phyloP scores from a whole-genome alignment of 75 land plant species.

The Sequoia sempervirens region DNA sequence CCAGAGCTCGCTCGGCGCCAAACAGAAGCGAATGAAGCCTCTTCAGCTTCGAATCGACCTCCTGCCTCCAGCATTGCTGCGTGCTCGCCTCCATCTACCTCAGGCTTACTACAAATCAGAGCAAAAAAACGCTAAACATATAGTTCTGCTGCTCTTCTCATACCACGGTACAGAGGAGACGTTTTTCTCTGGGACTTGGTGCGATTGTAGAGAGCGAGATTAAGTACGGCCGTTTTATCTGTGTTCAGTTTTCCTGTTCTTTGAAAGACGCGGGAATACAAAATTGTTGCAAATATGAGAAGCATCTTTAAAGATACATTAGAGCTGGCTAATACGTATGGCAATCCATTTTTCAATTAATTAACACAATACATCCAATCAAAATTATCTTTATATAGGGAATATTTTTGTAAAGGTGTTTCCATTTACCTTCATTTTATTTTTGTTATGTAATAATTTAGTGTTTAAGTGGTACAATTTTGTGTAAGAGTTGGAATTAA shows the following conservation, averaged over 20 bases:
- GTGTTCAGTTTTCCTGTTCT: neutral
- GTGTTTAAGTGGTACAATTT: no score
- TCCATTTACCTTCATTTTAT: no score
- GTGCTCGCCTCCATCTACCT: neutral
- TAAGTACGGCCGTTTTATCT: neutral
- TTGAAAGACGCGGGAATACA: neutral
- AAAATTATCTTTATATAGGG: no score
- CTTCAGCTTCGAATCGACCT: constrained; percentile 52
- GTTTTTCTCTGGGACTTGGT: neutral
- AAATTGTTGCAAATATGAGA: no score
- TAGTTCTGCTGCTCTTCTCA: neutral
- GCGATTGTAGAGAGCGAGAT: neutral
- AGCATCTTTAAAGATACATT: no score
- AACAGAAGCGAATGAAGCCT: constrained; percentile 89
- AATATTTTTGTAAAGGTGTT: no score
- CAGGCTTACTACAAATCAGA: neutral
- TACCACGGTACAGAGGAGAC: neutral
- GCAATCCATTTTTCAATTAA: no score
- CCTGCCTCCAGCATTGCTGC: constrained; percentile 40
- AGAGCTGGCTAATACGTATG: no score
- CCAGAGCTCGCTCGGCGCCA: constrained; percentile 68
- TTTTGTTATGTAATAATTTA: no score
- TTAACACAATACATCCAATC: no score
- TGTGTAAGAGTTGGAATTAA: no score
- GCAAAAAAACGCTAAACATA: neutral